Base-by-base conservation (phyloP, 495 filamentous ascomycete species). In the Penicillium lagena region DNA sequence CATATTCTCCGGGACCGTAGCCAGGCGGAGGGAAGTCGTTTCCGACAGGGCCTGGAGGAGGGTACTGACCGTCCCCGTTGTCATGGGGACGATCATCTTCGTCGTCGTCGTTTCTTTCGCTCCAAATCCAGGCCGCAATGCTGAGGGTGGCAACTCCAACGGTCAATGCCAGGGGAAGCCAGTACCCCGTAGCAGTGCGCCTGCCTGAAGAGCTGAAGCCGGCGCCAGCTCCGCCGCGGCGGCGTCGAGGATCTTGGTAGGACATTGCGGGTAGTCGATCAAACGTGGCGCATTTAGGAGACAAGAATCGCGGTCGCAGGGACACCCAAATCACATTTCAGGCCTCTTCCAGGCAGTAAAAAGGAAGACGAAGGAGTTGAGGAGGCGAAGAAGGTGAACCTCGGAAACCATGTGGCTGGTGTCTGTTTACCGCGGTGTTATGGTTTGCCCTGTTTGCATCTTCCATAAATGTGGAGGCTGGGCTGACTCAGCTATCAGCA, bases 41-140 rank as follows among this genome's bases (percentile, higher is more conserved):
- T 28, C 52, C 55, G 32, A 43, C 37, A 22, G 53, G 49, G n/a
- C 50, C 55, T 14, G 60, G 54, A 29, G 58, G 75, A 57, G 58
- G 62, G 58, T 42, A 58, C 45, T 58, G 51, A 35, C 43, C 40
- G 12, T 49, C 43, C 47, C 42, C 59, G 56, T 56, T 64, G 37
- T 60, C 63, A 51, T 70, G 71, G 43, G 51, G 77, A 54, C 81
- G 79, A 4, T 75, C 64, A 7, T 78, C 75, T 37, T 83, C 81
- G 38, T 86, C 79, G 13, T 88, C 85, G 52, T 85, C 83, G 45
- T 68, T 78, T 58, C 87, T 81, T 68, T 93, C 87, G 65, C 85
- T 91, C 90, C 89, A 95, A 28, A 90, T 79, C 90, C 90, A 96
- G 15, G 90, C 88, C 22, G 82, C 90, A 40, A 93, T 69, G 28